Evolutionary conservation across 1,284 basidiomycete species (phyloP).

Genomic region (Leccinum subspadiceum): DNA sequence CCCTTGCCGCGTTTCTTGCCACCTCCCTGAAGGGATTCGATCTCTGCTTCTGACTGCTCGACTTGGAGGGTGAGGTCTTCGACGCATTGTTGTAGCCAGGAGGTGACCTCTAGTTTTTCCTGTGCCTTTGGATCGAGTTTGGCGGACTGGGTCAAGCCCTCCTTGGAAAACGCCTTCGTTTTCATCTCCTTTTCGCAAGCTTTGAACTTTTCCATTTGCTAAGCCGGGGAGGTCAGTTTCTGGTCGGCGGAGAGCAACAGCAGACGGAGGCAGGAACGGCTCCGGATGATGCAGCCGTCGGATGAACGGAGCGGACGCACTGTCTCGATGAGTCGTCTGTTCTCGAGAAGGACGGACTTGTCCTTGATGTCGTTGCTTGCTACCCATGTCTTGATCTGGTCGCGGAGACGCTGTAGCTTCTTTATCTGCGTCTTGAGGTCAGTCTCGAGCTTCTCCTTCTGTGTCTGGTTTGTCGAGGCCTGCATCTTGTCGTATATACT

Average conservation of each 20-base stretch:
- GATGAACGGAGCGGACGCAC: slow-evolving; percentile 53
- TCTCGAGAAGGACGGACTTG: slow-evolving; percentile 91
- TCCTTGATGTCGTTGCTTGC: slow-evolving; percentile 99
- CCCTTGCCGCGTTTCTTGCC: slow-evolving; percentile 81
- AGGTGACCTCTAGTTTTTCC: slow-evolving; percentile 88
- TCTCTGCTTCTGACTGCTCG: slow-evolving; percentile 93
- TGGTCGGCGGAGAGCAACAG: not conserved
- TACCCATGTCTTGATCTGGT: slow-evolving; percentile 99
- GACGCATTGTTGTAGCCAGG: slow-evolving; percentile 85
- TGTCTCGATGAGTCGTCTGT: slow-evolving; percentile 95
- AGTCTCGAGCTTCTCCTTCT: slow-evolving; percentile 95
- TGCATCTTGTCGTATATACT: slow-evolving; percentile 97
- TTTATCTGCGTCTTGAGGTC: slow-evolving; percentile 99
- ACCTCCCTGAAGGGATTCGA: slow-evolving; percentile 84
- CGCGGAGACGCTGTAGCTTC: slow-evolving; percentile 95
- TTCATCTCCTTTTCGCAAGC: slow-evolving; percentile 99
- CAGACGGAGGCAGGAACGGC: slow-evolving; percentile 1
- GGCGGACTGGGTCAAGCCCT: slow-evolving; percentile 92
- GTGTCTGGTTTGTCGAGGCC: slow-evolving; percentile 87
- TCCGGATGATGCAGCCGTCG: slow-evolving; percentile 7
- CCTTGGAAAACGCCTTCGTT: slow-evolving; percentile 99
- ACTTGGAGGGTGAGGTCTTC: slow-evolving; percentile 94
- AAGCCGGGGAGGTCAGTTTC: slow-evolving; percentile 8
- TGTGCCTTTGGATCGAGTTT: slow-evolving; percentile 96
- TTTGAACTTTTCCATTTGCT: slow-evolving; percentile 99